Conservation (phyloP, 768 basidiomycete genomes). For the Ramaria sp. region DNA sequence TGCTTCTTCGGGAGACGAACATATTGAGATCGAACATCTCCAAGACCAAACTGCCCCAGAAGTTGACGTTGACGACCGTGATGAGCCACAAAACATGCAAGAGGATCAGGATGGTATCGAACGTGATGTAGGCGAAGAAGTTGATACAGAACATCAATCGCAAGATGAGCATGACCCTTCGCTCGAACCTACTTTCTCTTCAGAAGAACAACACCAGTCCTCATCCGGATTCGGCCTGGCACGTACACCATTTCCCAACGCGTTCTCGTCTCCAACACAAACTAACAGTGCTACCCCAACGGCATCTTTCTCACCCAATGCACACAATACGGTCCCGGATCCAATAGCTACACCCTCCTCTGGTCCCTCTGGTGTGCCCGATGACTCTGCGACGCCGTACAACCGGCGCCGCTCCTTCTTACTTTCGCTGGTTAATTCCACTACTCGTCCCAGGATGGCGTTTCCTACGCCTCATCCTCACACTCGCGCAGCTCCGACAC, state of each 20-base stretch:
- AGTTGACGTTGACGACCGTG: not conserved
- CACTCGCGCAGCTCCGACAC: slow-evolving; percentile 42
- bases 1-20: not conserved
- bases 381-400: slow-evolving; percentile 52
- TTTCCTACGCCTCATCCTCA: slow-evolving; percentile 53
- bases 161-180: not conserved
- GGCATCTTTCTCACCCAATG: slow-evolving; percentile 31
- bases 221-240: not conserved
- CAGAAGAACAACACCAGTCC: slow-evolving; percentile 3
- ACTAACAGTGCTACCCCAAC: not conserved
- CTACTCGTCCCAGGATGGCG: slow-evolving; percentile 60
- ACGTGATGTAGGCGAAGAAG: not conserved
- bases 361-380: slow-evolving; percentile 8
- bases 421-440: slow-evolving; percentile 75
- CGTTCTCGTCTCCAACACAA: slow-evolving; percentile 5
- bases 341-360: slow-evolving; percentile 20
- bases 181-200: slow-evolving; percentile 1
- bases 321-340: slow-evolving; percentile 23
- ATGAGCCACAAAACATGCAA: not conserved
- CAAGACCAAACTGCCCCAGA: not conserved
- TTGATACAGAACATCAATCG: not conserved
- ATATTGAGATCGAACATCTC: not conserved
- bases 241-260: slow-evolving; percentile 5
- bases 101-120: not conserved
- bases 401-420: slow-evolving; percentile 73